Evolutionary conservation across 352 stramenopile genomes (phyloP).

Genomic region (Pythium dissotocum): DNA sequence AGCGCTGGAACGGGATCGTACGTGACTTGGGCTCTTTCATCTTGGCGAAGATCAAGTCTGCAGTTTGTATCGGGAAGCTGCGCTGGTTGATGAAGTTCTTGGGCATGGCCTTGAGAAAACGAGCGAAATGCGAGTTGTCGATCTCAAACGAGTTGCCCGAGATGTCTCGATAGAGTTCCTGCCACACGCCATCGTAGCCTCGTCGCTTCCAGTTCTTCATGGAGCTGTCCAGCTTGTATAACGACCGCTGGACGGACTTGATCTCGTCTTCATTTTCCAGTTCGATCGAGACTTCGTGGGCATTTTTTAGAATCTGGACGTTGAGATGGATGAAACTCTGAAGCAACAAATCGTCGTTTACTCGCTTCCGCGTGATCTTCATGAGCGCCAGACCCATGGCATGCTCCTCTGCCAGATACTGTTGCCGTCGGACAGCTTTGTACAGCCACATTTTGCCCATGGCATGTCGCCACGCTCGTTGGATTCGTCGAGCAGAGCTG

Average conservation of each 20-base stretch:
- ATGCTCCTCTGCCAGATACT: slow-evolving; percentile 54
- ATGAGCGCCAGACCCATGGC: slow-evolving; percentile 53
- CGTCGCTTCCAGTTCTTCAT: slow-evolving; percentile 48
- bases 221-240: slow-evolving; percentile 39
- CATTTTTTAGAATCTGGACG: slow-evolving; percentile 21
- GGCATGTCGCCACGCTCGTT: slow-evolving; percentile 38
- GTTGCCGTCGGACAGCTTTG: slow-evolving; percentile 40
- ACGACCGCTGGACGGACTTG: slow-evolving; percentile 36
- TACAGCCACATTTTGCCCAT: slow-evolving; percentile 43
- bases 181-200: slow-evolving; percentile 69
- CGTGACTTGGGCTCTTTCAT: slow-evolving; percentile 76
- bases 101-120: slow-evolving; percentile 64
- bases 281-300: slow-evolving; percentile 7
- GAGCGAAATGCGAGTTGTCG: slow-evolving; percentile 63
- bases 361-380: slow-evolving; percentile 39
- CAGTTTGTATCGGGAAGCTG: slow-evolving; percentile 53
- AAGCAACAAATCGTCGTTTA: slow-evolving; percentile 61
- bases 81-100: slow-evolving; percentile 60
- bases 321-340: slow-evolving; percentile 60
- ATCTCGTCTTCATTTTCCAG: slow-evolving; percentile 19
- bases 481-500: slow-evolving; percentile 38
- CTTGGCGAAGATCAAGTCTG: slow-evolving; percentile 69
- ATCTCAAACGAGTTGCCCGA: slow-evolving; percentile 52
- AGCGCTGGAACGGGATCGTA: slow-evolving; percentile 57
- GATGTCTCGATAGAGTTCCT: slow-evolving; percentile 58